A percentile compares a stretch with the other conserved stretches of the same genome.
Conservation (phyloP, 225 moss, liverwort and hornwort species). For the Bryoerythrophyllum caledonicum region DNA sequence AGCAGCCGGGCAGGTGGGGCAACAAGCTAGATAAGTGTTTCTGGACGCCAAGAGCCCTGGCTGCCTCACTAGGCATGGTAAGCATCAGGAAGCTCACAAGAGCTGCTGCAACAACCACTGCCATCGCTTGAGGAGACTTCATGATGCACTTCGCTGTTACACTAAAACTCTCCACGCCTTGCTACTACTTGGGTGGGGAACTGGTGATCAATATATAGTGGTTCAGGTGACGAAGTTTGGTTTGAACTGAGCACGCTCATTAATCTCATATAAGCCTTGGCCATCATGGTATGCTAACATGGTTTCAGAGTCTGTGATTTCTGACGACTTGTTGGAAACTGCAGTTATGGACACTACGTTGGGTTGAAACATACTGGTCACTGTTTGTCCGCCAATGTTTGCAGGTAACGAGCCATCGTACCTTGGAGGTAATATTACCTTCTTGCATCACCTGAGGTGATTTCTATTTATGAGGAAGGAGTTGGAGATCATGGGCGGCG, state of each 20-base stretch:
- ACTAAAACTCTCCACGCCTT: neutral
- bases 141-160: neutral
- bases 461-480: neutral
- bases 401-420: neutral
- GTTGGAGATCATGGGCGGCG: neutral
- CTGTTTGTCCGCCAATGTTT: too few species aligned
- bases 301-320: neutral
- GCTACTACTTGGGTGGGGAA: too few species aligned
- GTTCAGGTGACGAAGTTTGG: neutral
- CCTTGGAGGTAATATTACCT: neutral
- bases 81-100: neutral
- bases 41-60: slow-evolving; percentile 2
- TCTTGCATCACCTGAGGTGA: neutral
- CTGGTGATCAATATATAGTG: slow-evolving; percentile 13
- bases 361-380: too few species aligned
- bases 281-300: neutral
- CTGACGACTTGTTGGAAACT: neutral
- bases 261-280: neutral
- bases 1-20: slow-evolving; percentile 14
- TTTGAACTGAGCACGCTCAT: slow-evolving; percentile 8
- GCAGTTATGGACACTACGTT: neutral
- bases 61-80: slow-evolving; percentile 4
- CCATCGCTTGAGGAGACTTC: slow-evolving; percentile 15
- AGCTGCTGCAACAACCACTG: slow-evolving; percentile 7
- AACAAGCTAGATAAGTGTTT: slow-evolving; percentile 12